Evolutionary conservation across 805 yeast species (phyloP), one percentile per base, ranked within the genome.

Genomic region (Spathaspora passalidarum): DNA sequence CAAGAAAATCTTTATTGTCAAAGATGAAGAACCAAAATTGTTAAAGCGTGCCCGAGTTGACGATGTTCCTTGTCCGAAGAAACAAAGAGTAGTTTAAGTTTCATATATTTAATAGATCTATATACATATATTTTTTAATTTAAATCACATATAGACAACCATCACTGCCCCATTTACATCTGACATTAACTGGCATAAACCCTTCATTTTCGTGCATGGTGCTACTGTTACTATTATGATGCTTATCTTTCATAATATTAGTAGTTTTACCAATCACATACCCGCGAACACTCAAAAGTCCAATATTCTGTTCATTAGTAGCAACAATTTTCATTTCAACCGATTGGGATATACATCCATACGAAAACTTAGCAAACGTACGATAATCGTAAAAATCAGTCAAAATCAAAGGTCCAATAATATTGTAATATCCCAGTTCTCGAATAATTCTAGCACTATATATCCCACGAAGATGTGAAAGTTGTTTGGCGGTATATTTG

Each of bases 381-480:
- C 94, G 69, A 55, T 80, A 81, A 49, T 86, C 94, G 50, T 66
- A 83, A 34, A 76, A 67, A 55, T 84, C 86, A 1, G 84, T 80
- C 36, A 73, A 69, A 6, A 84, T 54, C 0, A 85, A 49, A 0
- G 90, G 81, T 0, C 91, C 90, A 40, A 81, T 54, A 0, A 79
- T 63, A 21, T 73, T 73, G 32, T 62, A 60, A 29, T 71, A 59
- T 14, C 72, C 72, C 13, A 64, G 61, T 54, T 86, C 90, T 14
- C 66, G 60, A 1, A 85, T 66, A 0, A 82, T 63, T 48, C 88
- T 67, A 1, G 80, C 52, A 1, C 79, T 32, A 36, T 29, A 25
- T 2, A n/a, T 1, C 7, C 16, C 14, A 13, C 38, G 40, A 8
- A 40, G 25, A 11, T 41, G 26, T 10, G 40, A 32, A 5, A 47